Evolutionary conservation across 1,139 yeast genomes (phyloP).

Genomic region (Groenewaldozyma auringiensis): DNA sequence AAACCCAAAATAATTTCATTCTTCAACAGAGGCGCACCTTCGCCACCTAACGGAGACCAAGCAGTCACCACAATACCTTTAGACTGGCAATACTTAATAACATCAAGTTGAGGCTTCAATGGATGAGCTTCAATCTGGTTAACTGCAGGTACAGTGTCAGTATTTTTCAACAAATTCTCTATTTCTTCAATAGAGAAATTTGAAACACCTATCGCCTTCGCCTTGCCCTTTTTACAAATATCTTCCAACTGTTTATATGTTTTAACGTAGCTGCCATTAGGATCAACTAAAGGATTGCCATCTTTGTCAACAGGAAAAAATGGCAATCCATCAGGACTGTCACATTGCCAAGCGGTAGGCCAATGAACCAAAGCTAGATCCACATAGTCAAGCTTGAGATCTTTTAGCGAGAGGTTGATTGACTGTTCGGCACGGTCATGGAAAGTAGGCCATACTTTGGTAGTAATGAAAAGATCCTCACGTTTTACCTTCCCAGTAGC

Average conservation of each 20-base stretch:
- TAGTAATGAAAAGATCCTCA: conserved; percentile 41
- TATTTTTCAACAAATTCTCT: conserved; percentile 39
- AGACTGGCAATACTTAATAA: conserved; percentile 47
- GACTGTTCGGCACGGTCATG: conserved; percentile 5
- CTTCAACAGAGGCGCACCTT: conserved; percentile 55
- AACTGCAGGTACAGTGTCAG: conserved; percentile 49
- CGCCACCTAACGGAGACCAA: conserved; percentile 61
- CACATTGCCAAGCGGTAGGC: conserved; percentile 42
- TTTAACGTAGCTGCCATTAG: conserved; percentile 39
- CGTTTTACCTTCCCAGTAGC: conserved; percentile 27
- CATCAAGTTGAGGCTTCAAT: conserved; percentile 60
- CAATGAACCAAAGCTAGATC: conserved; percentile 66
- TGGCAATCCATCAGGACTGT: conserved; percentile 29
- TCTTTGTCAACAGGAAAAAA: conserved; percentile 35
- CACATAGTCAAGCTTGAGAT: conserved; percentile 51
- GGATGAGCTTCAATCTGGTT: conserved; percentile 68
- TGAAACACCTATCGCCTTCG: conserved; percentile 51
- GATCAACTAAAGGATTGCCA: conserved; percentile 39
- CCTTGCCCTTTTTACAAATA: conserved; percentile 42
- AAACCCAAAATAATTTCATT: conserved; percentile 29
- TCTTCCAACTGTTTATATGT: conserved; percentile 51
- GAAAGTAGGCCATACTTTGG: conserved; percentile 33
- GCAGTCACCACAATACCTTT: conserved; percentile 55
- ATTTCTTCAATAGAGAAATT: conserved; percentile 45
- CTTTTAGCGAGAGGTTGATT: conserved; percentile 39